These are phyloP conservation scores for Fusarium duplospermum DNA, from an alignment of 2,329 filamentous ascomycete genomes.

Conservation along the genomic window DNA sequence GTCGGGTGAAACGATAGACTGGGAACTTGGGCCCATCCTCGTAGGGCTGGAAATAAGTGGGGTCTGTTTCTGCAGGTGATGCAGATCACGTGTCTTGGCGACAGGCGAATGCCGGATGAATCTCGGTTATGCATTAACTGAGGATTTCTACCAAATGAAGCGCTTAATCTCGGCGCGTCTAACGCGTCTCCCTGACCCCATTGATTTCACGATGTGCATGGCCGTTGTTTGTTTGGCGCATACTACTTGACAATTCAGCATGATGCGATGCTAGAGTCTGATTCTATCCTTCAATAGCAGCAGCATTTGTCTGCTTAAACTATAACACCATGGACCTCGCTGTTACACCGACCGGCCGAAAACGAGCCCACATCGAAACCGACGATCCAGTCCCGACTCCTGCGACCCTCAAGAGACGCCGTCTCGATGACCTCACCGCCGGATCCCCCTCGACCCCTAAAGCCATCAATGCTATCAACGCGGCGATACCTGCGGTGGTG, in stretches of 20 bases:
- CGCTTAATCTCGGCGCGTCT: slow-evolving; percentile 39
- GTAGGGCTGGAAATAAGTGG: slow-evolving; percentile 14
- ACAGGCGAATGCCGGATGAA: neutral
- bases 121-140: slow-evolving; percentile 6
- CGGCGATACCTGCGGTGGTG: slow-evolving; percentile 47
- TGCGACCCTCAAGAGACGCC: slow-evolving; percentile 46
- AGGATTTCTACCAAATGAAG: slow-evolving; percentile 10
- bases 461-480: slow-evolving; percentile 47
- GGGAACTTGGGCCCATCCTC: neutral
- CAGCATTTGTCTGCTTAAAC: neutral
- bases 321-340: slow-evolving; percentile 44
- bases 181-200: slow-evolving; percentile 39
- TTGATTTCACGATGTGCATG: slow-evolving; percentile 16
- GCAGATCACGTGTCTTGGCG: slow-evolving; percentile 18
- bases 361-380: slow-evolving; percentile 36
- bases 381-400: slow-evolving; percentile 44
- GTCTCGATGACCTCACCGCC: slow-evolving; percentile 44
- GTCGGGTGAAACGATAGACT: neutral
- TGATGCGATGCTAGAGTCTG: slow-evolving; percentile 27
- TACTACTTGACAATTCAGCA: slow-evolving; percentile 18
- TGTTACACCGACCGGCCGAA: slow-evolving; percentile 37
- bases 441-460: slow-evolving; percentile 45
- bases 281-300: slow-evolving; percentile 12
- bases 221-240: neutral
- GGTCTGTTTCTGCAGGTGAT: neutral